Conservation (phyloP, 1,139 yeast genomes). For the Diutina neorugosa region DNA sequence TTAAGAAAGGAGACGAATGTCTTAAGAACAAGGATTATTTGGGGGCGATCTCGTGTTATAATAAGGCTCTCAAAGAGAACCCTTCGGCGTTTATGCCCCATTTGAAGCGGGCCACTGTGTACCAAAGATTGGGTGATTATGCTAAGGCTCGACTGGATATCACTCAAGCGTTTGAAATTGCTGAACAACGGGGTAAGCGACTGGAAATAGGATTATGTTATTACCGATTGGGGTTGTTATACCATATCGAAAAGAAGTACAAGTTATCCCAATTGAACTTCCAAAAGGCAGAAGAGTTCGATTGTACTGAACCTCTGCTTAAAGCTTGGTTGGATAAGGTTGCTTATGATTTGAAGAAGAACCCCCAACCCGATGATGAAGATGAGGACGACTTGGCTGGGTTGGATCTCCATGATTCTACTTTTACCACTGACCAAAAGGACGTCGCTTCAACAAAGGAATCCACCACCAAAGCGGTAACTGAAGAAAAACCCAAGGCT, state of each 20-base stretch:
- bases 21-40: conserved; percentile 20
- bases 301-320: conserved; percentile 34
- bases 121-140: conserved; percentile 38
- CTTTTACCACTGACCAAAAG: not conserved
- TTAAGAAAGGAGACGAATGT: conserved; percentile 24
- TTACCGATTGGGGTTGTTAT: conserved; percentile 44
- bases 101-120: conserved; percentile 43
- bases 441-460: not conserved
- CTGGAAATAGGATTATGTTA: conserved; percentile 46
- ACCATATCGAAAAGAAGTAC: conserved; percentile 34
- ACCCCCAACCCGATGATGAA: not conserved
- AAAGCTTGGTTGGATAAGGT: conserved; percentile 42
- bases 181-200: conserved; percentile 39
- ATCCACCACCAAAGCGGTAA: not conserved
- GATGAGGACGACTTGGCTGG: not conserved
- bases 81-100: conserved; percentile 41
- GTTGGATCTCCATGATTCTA: not conserved
- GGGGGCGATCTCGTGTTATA: conserved; percentile 22
- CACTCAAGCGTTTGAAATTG: conserved; percentile 41
- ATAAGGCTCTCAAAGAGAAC: conserved; percentile 22
- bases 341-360: conserved; percentile 19
- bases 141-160: conserved; percentile 42
- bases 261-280: conserved; percentile 38
- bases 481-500: no score
- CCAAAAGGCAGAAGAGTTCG: conserved; percentile 33